Conservation (phyloP, 2,329 filamentous ascomycete species). For the Scytalidium sp. region DNA sequence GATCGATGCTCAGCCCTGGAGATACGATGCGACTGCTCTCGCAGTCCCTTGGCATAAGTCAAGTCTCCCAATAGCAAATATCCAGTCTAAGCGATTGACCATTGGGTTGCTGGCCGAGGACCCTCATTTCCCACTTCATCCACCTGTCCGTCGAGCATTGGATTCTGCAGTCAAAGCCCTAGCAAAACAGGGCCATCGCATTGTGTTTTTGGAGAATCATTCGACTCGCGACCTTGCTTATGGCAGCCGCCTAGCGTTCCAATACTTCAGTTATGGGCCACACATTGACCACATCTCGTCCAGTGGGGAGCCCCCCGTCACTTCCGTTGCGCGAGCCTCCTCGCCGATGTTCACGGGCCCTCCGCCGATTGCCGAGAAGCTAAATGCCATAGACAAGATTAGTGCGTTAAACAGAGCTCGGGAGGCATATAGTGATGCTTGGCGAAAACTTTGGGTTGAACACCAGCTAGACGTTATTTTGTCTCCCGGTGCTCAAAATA, state of each 20-base stretch:
- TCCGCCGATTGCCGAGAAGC: slow-evolving; percentile 17
- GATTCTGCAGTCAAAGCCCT: slow-evolving; percentile 36
- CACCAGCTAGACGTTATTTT: slow-evolving; percentile 48
- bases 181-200: slow-evolving; percentile 39
- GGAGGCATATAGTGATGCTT: slow-evolving; percentile 32
- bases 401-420: slow-evolving; percentile 38
- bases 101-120: slow-evolving; percentile 49
- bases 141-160: slow-evolving; percentile 44
- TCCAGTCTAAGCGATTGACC: slow-evolving; percentile 28
- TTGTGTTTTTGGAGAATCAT: slow-evolving; percentile 31
- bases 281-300: slow-evolving; percentile 1
- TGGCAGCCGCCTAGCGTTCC: slow-evolving; percentile 1
- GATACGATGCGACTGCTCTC: slow-evolving; percentile 38
- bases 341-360: slow-evolving; percentile 7
- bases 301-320: slow-evolving; percentile 40
- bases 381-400: slow-evolving; percentile 28
- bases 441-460: slow-evolving; percentile 37
- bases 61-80: neutral
- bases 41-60: slow-evolving; percentile 42
- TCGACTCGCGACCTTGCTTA: neutral
- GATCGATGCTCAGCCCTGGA: slow-evolving; percentile 38
- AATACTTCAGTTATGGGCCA: slow-evolving; percentile 10
- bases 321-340: slow-evolving; percentile 32
- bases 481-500: slow-evolving; percentile 45
- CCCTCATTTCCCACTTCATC: slow-evolving; percentile 45